These are phyloP conservation scores for Ophiostoma australiae DNA, from an alignment of 2,329 filamentous ascomycete genomes.

Conservation along the genomic window DNA sequence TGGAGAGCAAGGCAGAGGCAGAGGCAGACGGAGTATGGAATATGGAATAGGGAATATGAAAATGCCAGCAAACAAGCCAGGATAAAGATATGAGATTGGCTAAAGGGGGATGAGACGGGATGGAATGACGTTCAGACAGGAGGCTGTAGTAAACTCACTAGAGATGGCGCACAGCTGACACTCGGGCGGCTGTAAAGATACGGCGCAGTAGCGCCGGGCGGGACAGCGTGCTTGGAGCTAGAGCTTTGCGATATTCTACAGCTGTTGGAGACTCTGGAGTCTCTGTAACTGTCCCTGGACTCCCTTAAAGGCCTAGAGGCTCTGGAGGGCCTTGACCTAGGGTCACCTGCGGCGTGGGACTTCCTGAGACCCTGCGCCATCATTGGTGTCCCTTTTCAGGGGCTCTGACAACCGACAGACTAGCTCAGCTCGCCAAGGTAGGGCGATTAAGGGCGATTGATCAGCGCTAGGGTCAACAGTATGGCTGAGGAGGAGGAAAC, in stretches of 20 bases:
- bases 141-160: slow-evolving; percentile 5
- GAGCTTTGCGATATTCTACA: neutral
- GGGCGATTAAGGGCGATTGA: neutral
- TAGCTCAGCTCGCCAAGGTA: neutral
- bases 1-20: neutral
- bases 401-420: neutral
- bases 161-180: neutral
- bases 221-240: neutral
- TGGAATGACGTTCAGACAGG: neutral
- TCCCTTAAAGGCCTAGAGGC: neutral
- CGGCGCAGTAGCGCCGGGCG: neutral
- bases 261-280: neutral
- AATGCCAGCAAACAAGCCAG: neutral
- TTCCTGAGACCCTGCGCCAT: slow-evolving; percentile 14
- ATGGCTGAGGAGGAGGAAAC: neutral
- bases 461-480: neutral
- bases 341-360: neutral
- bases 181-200: neutral
- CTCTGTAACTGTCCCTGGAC: neutral
- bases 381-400: slow-evolving; percentile 16
- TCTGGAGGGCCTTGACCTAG: neutral
- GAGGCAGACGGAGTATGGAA: neutral
- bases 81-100: neutral
- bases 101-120: neutral
- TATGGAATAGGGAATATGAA: no score